These are phyloP conservation scores for Penicillium arizonense DNA, from an alignment of 495 filamentous ascomycete genomes.

Conservation along the genomic window DNA sequence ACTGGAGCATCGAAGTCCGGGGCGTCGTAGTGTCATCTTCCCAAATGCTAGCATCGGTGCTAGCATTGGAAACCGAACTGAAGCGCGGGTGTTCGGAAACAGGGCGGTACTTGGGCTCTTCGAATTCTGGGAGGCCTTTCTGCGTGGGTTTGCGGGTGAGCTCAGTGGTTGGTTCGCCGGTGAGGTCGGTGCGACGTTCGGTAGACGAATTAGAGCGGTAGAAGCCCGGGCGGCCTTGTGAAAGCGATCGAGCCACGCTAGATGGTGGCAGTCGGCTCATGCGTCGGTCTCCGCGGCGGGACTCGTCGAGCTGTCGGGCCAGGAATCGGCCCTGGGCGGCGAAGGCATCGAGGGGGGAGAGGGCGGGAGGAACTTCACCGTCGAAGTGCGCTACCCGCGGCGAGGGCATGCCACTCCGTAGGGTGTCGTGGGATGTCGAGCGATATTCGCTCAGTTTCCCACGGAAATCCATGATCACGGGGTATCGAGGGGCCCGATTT, in stretches of 20 bases:
- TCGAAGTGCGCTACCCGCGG: slow-evolving; percentile 71
- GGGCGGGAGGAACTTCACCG: slow-evolving; percentile 84
- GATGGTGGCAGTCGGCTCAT: slow-evolving; percentile 83
- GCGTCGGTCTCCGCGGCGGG: slow-evolving; percentile 61
- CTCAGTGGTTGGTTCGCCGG: background rate
- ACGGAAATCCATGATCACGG: slow-evolving; percentile 47
- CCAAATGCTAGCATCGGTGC: slow-evolving; percentile 40
- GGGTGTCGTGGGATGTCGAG: slow-evolving; percentile 60
- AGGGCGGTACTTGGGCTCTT: slow-evolving; percentile 61
- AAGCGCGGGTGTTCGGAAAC: slow-evolving; percentile 72
- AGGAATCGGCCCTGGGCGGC: slow-evolving; percentile 83
- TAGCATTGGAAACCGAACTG: slow-evolving; percentile 56
- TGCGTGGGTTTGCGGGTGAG: slow-evolving; percentile 39
- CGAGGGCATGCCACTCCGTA: slow-evolving; percentile 54
- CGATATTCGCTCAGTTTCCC: slow-evolving; percentile 62
- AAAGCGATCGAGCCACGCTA: slow-evolving; percentile 74
- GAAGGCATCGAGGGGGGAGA: slow-evolving; percentile 94
- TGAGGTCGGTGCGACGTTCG: slow-evolving; percentile 24
- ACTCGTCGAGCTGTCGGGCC: slow-evolving; percentile 82
- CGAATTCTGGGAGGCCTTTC: slow-evolving; percentile 52
- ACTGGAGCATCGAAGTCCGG: slow-evolving; percentile 19
- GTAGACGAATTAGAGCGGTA: slow-evolving; percentile 56
- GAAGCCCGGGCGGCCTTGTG: slow-evolving; percentile 67
- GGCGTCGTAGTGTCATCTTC: slow-evolving; percentile 34
- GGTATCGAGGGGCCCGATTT: background rate